Percentiles rank a stretch among this genome's conserved stretches.
These are phyloP conservation scores for Talinum fruticosum DNA, from an alignment of 148 eudicot genomes.

Conservation along the genomic window DNA sequence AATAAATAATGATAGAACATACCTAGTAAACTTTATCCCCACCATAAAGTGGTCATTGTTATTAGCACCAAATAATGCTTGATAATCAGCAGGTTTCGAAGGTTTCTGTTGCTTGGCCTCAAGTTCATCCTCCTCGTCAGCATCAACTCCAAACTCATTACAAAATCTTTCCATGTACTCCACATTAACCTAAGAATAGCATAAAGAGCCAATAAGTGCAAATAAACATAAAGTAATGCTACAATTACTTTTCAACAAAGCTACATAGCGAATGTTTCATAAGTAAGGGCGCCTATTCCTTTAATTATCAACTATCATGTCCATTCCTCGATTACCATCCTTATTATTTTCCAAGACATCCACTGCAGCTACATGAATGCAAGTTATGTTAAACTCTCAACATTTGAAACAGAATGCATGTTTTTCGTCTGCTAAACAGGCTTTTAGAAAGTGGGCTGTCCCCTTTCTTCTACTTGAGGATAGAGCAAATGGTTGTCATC, in stretches of 20 bases:
- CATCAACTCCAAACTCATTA: slow-evolving; percentile 61
- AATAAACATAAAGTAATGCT: background rate
- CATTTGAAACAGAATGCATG: background rate
- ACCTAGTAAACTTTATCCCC: slow-evolving; percentile 85
- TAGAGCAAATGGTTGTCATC: background rate
- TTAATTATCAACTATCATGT: background rate
- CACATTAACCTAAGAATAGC: slow-evolving; percentile 58
- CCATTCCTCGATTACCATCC: background rate
- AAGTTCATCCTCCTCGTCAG: slow-evolving; percentile 38
- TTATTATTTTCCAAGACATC: background rate
- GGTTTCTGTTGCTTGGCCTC: slow-evolving; percentile 36
- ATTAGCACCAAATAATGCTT: slow-evolving; percentile 78
- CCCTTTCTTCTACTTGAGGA: background rate
- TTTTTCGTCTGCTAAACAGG: background rate
- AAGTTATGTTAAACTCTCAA: background rate
- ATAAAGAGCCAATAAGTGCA: slow-evolving; percentile 18
- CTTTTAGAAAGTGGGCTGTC: background rate
- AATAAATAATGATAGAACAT: slow-evolving; percentile 17
- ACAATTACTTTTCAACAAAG: background rate
- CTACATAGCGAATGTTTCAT: background rate
- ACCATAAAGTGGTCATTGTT: slow-evolving; percentile 84
- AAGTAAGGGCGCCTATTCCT: background rate
- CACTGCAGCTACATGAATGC: background rate
- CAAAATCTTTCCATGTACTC: slow-evolving; percentile 67
- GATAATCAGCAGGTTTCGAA: slow-evolving; percentile 72